Evolutionary conservation across 441 rosid genomes (phyloP).

Genomic region (Gossypium davidsonii): DNA sequence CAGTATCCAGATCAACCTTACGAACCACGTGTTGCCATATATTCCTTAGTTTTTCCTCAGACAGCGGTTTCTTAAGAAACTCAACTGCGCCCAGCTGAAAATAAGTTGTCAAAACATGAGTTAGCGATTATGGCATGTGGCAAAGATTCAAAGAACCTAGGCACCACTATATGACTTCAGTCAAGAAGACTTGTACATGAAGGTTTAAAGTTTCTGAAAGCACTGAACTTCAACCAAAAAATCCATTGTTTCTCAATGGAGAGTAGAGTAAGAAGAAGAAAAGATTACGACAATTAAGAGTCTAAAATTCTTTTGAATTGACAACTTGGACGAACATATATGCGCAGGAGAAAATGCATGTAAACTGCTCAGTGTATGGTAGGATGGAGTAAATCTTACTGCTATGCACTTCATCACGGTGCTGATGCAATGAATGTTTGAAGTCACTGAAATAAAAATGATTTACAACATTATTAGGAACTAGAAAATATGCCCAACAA

Average conservation of each 20-base stretch:
- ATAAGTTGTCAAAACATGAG: constrained; percentile 22
- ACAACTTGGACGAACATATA: background rate
- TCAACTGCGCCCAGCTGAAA: constrained; percentile 94
- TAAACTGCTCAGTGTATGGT: background rate
- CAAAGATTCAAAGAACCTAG: background rate
- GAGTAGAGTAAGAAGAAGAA: background rate
- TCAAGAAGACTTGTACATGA: background rate
- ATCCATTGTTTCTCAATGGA: background rate
- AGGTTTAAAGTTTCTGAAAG: background rate
- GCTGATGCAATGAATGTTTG: constrained; percentile 68
- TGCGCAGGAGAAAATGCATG: constrained; percentile 4
- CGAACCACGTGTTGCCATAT: constrained; percentile 98
- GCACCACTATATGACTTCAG: background rate
- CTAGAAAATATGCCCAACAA: background rate
- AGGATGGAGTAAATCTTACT: constrained; percentile 38
- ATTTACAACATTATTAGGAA: constrained; percentile 17
- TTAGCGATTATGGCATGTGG: background rate
- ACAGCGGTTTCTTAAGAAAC: constrained; percentile 81
- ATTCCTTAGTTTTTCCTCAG: constrained; percentile 70
- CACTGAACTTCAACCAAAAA: background rate
- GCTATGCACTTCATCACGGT: constrained; percentile 92
- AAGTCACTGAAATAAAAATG: constrained; percentile 60
- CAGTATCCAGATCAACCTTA: constrained; percentile 43
- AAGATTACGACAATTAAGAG: background rate
- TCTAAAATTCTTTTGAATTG: background rate